These are phyloP conservation scores for Rostrohypoxylon terebratum DNA, from an alignment of 495 filamentous ascomycete species.

Conservation along the genomic window DNA sequence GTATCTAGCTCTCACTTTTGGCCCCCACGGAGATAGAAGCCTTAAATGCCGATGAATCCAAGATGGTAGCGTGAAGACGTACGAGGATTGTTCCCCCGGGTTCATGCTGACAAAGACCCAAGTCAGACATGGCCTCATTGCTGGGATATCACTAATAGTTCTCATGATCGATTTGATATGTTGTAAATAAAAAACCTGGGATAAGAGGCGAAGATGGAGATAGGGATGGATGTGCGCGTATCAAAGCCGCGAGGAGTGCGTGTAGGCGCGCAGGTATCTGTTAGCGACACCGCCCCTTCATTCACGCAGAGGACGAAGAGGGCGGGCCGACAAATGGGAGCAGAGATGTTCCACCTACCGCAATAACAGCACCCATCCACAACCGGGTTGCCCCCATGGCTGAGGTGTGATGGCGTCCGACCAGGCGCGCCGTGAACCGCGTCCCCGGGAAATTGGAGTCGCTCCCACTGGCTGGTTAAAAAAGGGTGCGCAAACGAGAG, in stretches of 20 bases:
- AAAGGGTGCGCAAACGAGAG: conserved; percentile 31
- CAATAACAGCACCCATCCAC: conserved; percentile 21
- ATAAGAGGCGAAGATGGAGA: conserved; percentile 8
- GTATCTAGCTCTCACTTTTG: conserved; percentile 5
- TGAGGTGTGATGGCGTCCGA: conserved; percentile 24
- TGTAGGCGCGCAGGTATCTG: conserved; percentile 13
- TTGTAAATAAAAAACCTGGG: not conserved
- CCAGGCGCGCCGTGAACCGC: conserved; percentile 36
- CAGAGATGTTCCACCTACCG: not conserved
- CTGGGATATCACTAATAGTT: conserved; percentile 10
- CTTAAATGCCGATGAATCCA: conserved; percentile 21
- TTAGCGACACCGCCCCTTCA: conserved; percentile 43
- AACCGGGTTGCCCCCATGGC: conserved; percentile 29
- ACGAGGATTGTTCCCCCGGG: not conserved
- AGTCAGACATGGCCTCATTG: not conserved
- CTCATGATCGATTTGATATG: conserved; percentile 1
- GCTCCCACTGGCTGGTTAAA: conserved; percentile 23
- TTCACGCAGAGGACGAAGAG: not conserved
- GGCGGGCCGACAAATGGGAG: conserved; percentile 12
- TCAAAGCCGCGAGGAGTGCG: conserved; percentile 13
- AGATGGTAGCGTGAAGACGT: conserved; percentile 3
- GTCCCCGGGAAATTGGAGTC: conserved; percentile 41
- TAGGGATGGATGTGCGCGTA: conserved; percentile 6
- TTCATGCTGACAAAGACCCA: conserved; percentile 3
- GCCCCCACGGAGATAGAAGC: conserved; percentile 22